Percentiles rank a stretch among this genome's conserved stretches.
These are phyloP conservation scores for Aspergillus ibericus DNA, from an alignment of 2,329 filamentous ascomycete species.

Conservation along the genomic window DNA sequence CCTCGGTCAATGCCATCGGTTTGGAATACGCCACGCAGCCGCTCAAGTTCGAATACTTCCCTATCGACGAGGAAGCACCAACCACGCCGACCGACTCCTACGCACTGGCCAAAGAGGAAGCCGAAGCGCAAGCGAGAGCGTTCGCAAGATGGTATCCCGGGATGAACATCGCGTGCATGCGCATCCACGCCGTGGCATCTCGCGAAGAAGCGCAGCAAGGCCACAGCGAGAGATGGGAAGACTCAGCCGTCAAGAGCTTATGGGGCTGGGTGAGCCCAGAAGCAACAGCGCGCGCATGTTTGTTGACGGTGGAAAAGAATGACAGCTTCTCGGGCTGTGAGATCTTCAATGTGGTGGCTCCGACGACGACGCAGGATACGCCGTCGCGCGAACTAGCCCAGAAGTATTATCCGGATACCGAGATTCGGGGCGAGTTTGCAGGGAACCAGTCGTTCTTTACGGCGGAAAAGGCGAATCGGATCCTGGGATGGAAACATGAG, in stretches of 20 bases:
- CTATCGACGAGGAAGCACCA: slow-evolving; percentile 38
- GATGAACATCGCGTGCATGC: slow-evolving; percentile 39
- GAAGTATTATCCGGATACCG: slow-evolving; percentile 27
- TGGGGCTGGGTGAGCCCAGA: slow-evolving; percentile 40
- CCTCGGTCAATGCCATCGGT: slow-evolving; percentile 41
- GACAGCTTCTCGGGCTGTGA: slow-evolving; percentile 35
- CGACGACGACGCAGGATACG: slow-evolving; percentile 29
- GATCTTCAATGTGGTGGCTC: slow-evolving; percentile 39
- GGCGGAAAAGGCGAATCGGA: slow-evolving; percentile 12
- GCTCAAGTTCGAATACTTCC: slow-evolving; percentile 39
- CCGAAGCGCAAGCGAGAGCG: slow-evolving; percentile 34
- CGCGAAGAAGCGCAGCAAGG: slow-evolving; percentile 31
- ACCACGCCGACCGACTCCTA: slow-evolving; percentile 37
- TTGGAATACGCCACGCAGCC: slow-evolving; percentile 40
- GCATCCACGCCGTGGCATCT: slow-evolving; percentile 39
- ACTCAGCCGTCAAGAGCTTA: slow-evolving; percentile 35
- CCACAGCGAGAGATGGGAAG: slow-evolving; percentile 36
- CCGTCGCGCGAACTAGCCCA: slow-evolving; percentile 24
- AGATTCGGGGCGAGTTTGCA: slow-evolving; percentile 24
- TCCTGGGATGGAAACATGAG: slow-evolving; percentile 33
- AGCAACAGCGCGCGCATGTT: slow-evolving; percentile 38
- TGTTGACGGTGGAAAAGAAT: slow-evolving; percentile 33
- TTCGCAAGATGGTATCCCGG: slow-evolving; percentile 41
- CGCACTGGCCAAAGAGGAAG: slow-evolving; percentile 39
- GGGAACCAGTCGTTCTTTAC: slow-evolving; percentile 26